Evolutionary conservation across 2,329 filamentous ascomycete genomes (phyloP), one percentile per base, ranked within the genome.

Genomic region (Fusarium devonianum): DNA sequence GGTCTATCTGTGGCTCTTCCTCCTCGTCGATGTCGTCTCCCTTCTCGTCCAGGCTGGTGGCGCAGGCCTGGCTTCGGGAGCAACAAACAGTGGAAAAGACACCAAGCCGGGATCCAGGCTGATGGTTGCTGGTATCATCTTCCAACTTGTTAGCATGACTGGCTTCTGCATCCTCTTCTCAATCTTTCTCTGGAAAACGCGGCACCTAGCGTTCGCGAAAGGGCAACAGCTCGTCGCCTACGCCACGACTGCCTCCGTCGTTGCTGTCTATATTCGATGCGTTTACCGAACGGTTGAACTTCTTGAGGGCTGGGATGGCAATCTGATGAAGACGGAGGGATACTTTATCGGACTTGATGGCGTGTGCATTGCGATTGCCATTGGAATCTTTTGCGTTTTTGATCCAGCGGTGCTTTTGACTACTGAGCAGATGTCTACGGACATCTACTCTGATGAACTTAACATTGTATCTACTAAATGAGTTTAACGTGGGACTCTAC

Each of bases 271-370:
- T 35, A 76, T 81, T 17, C 77, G 87, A 33, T 87, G 82, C 61
- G 76, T 81, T 40, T 89, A 83, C 68, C 81, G 87, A 50, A 82
- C 88, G 25, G 81, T 80, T 5, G 87, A 90, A 75, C 72, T 90
- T 42, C 79, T 77, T 53, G 78, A 85, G 23, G 86, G 86, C 4
- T 89, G 85, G 73, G 29, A 64, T 17, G 84, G 83, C 1, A 64
- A 72, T 2, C 67, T 87, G 53, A 82, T 87, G 44, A 69, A 68
- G 46, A 70, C 84, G 28, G 73, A 85, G 69, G 59, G 67, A 1
- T 69, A 78, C 4, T 84, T 85, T 54, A 80, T 84, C 53, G 72
- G 71, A 1, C 70, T 84, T 3, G 82, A 84, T 72, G 79, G 78
- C 28, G 51, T 64, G 11, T 46, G 74, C 10, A 69, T 77, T 13